These are phyloP conservation scores for Boletus vermiculosoides DNA, from an alignment of 768 basidiomycete species.

Conservation along the genomic window DNA sequence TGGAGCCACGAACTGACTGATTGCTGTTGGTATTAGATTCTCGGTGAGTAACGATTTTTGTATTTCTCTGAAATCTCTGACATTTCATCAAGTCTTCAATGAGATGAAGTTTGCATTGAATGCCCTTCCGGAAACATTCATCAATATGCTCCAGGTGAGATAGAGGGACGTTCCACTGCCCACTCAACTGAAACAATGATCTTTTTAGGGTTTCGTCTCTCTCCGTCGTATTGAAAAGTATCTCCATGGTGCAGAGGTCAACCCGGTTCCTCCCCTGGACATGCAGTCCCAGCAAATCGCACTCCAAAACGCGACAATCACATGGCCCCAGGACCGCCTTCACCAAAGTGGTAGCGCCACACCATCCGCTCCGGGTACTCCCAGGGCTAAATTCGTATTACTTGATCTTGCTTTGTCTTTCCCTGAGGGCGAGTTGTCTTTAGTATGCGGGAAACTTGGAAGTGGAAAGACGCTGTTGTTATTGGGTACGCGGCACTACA, in stretches of 20 bases:
- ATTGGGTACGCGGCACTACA: slow-evolving; percentile 42
- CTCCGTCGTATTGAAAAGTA: slow-evolving; percentile 91
- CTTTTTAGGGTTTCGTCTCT: slow-evolving; percentile 67
- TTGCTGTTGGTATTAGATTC: slow-evolving; percentile 32
- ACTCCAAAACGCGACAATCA: slow-evolving; percentile 82
- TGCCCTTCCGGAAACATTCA: slow-evolving; percentile 86
- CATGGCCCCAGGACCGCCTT: slow-evolving; percentile 82
- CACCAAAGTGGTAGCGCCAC: slow-evolving; percentile 42
- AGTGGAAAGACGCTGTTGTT: slow-evolving; percentile 86
- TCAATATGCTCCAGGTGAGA: slow-evolving; percentile 78
- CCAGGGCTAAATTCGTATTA: slow-evolving; percentile 75
- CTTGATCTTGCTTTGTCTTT: slow-evolving; percentile 77
- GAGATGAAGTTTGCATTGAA: slow-evolving; percentile 89
- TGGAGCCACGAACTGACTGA: not conserved
- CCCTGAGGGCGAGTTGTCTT: slow-evolving; percentile 72
- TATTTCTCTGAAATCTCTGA: slow-evolving; percentile 1
- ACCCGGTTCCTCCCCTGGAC: slow-evolving; percentile 54
- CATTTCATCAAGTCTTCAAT: slow-evolving; percentile 57
- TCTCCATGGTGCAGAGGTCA: slow-evolving; percentile 70
- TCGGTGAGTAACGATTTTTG: slow-evolving; percentile 32
- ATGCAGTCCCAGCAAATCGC: slow-evolving; percentile 61
- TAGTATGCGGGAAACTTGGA: slow-evolving; percentile 88
- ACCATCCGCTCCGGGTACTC: slow-evolving; percentile 65
- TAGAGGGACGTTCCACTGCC: not conserved
- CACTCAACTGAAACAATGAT: not conserved